Percentiles rank a stretch among this genome's conserved stretches.
Evolutionary conservation across 2,329 filamentous ascomycete species (phyloP).

Genomic region (Colletotrichum lini): DNA sequence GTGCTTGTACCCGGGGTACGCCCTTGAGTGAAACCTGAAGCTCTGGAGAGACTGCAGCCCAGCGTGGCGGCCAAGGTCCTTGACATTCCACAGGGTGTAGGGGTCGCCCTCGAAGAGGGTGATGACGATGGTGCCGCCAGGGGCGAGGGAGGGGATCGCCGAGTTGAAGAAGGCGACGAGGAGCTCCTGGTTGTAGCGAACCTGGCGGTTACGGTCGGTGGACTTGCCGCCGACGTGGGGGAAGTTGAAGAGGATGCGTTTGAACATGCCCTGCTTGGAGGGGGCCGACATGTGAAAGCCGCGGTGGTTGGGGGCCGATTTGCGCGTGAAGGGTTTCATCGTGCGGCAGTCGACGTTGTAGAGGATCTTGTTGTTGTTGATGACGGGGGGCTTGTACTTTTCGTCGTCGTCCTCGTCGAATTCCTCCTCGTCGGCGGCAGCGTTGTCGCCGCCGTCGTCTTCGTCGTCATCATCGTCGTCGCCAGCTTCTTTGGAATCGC

Average conservation of each 20-base stretch:
- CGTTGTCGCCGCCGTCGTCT: slow-evolving; percentile 36
- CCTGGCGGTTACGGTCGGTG: slow-evolving; percentile 95
- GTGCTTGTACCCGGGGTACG: slow-evolving; percentile 82
- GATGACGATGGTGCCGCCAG: slow-evolving; percentile 77
- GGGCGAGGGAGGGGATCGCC: slow-evolving; percentile 66
- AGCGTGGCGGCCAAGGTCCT: slow-evolving; percentile 85
- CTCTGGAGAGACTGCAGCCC: slow-evolving; percentile 79
- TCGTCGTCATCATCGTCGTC: not conserved
- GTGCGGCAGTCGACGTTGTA: slow-evolving; percentile 79
- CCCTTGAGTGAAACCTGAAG: slow-evolving; percentile 76
- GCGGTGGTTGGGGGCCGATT: slow-evolving; percentile 35
- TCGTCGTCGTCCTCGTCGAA: slow-evolving; percentile 34
- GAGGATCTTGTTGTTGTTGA: slow-evolving; percentile 60
- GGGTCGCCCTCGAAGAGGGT: slow-evolving; percentile 95
- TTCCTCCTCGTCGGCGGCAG: slow-evolving; percentile 42
- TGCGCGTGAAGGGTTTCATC: slow-evolving; percentile 62
- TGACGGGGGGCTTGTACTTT: slow-evolving; percentile 39
- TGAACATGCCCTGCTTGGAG: slow-evolving; percentile 64
- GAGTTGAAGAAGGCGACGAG: slow-evolving; percentile 77
- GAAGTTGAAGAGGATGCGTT: slow-evolving; percentile 95
- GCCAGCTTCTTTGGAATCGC: not conserved
- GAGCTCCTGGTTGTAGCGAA: slow-evolving; percentile 89
- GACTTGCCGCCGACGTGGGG: slow-evolving; percentile 94
- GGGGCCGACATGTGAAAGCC: slow-evolving; percentile 48
- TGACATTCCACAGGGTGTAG: slow-evolving; percentile 95